These are phyloP conservation scores for Bothriochloa decipiens DNA, from an alignment of 176 grass and related monocot genomes.

Conservation along the genomic window DNA sequence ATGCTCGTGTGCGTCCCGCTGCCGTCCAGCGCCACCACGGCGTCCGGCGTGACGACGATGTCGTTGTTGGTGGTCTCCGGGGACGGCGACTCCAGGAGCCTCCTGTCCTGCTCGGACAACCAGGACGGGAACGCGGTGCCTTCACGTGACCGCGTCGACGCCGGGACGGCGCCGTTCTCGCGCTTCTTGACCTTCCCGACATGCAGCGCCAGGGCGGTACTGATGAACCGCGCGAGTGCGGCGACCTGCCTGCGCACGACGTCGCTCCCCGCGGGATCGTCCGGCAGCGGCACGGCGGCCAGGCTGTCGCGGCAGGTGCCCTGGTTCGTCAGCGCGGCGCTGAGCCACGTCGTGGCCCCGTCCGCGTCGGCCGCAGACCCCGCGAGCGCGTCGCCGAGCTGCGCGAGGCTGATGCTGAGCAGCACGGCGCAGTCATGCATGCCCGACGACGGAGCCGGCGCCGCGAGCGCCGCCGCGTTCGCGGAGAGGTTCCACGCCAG, in stretches of 20 bases:
- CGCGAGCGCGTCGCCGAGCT: conserved; percentile 58
- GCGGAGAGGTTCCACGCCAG: conserved; percentile 65
- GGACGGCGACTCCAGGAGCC: conserved; percentile 57
- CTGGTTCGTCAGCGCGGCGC: conserved; percentile 92
- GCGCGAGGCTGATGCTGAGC: conserved; percentile 63
- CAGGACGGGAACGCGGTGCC: conserved; percentile 48
- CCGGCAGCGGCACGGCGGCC: conserved; percentile 16
- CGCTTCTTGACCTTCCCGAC: conserved; percentile 28
- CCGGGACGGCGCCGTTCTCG: background rate
- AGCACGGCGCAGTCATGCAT: conserved; percentile 80
- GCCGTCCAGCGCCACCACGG: conserved; percentile 76
- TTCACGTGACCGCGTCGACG: background rate
- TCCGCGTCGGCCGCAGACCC: conserved; percentile 23
- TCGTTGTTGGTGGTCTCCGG: background rate
- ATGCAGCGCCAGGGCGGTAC: conserved; percentile 81
- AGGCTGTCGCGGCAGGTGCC: conserved; percentile 78
- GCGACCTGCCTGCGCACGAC: conserved; percentile 43
- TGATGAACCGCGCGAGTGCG: conserved; percentile 58
- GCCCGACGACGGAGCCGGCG: background rate
- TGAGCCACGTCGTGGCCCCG: conserved; percentile 80
- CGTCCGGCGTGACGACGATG: conserved; percentile 49
- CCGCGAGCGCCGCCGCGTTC: background rate
- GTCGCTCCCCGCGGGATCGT: conserved; percentile 21
- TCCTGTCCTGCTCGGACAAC: conserved; percentile 52
- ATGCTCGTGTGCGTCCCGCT: conserved; percentile 80